A percentile compares a stretch with the other conserved stretches of the same genome.
phyloP scores from a whole-genome alignment of 2,329 filamentous ascomycete genomes.

The Thyridium curvatum region DNA sequence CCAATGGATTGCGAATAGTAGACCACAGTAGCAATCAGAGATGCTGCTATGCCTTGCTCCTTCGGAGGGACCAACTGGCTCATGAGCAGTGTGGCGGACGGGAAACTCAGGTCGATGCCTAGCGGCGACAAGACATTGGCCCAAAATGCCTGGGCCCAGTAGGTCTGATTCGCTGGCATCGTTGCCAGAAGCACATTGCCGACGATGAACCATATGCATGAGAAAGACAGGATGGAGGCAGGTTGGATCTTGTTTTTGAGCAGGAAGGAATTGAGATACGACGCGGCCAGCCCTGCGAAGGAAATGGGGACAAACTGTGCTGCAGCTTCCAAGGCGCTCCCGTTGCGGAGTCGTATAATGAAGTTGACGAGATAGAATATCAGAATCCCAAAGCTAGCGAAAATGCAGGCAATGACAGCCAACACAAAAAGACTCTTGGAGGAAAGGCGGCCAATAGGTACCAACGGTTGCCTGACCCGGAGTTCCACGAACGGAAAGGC shows the following conservation, averaged over 20 bases:
- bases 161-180: constrained; percentile 47
- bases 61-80: constrained; percentile 41
- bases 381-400: constrained; percentile 34
- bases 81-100: constrained; percentile 54
- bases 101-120: constrained; percentile 63
- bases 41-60: constrained; percentile 41
- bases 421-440: constrained; percentile 41
- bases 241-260: constrained; percentile 28
- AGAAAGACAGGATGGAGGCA: constrained; percentile 34
- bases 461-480: constrained; percentile 32
- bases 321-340: constrained; percentile 34
- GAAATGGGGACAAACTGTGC: constrained; percentile 39
- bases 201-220: constrained; percentile 34
- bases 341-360: constrained; percentile 24
- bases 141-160: constrained; percentile 60
- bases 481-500: constrained; percentile 45
- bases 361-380: constrained; percentile 32
- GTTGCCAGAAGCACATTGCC: constrained; percentile 37
- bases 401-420: constrained; percentile 35
- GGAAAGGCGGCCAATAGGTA: constrained; percentile 42
- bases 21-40: constrained; percentile 56
- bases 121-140: constrained; percentile 51
- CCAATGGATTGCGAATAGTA: constrained; percentile 64
- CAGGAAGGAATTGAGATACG: constrained; percentile 34
- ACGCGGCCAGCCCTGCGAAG: constrained; percentile 35